Evolutionary conservation across 306 rosid species (phyloP), one percentile per base, ranked within the genome.

Genomic region (Prunus campanulata): DNA sequence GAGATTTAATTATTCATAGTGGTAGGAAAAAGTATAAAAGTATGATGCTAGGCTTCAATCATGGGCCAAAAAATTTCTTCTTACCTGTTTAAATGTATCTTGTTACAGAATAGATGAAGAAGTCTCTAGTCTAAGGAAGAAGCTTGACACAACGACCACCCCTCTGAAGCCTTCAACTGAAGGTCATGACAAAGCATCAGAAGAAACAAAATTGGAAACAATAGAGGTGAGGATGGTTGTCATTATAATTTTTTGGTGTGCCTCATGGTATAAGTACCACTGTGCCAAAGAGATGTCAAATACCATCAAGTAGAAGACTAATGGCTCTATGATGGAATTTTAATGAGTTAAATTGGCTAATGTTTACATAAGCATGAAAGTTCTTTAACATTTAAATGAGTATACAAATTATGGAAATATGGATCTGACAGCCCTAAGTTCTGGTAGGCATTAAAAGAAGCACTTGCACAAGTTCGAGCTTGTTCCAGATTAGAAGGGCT

Each of bases 401-500:
- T 59, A 35, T 39, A 22, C 19, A n/a, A 68, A 16, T 68, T 70
- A 11, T 16, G 79, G 56, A 46, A 78, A 64, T 62, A 11, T 70
- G 67, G 78, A 39, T 77, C 61, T 85, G 47, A 73, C 66, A 66
- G 59, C 20, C 72, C 67, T 56, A 71, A 48, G 54, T 64, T 86
- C 74, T 82, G 78, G 61, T 87, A 96, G 99, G 93, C 89, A 75
- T 85, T 96, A 67, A 93, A 87, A 88, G 82, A 75, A 75, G 96
- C 98, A 66, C 97, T 88, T 66, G 89, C 92, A 67, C 90, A 88
- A 75, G 85, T 93, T 79, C 88, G 98, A 83, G 84, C 88, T 70
- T 96, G 98, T 86, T 91, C 99, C 82, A 86, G 85, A 79, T 82
- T 96, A 72, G 98, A 96, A 87, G 98, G 86, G 62, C 90, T 96